Evolutionary conservation across 2,329 filamentous ascomycete genomes (phyloP), one percentile per base, ranked within the genome.

Genomic region (Colletotrichum liriopes): DNA sequence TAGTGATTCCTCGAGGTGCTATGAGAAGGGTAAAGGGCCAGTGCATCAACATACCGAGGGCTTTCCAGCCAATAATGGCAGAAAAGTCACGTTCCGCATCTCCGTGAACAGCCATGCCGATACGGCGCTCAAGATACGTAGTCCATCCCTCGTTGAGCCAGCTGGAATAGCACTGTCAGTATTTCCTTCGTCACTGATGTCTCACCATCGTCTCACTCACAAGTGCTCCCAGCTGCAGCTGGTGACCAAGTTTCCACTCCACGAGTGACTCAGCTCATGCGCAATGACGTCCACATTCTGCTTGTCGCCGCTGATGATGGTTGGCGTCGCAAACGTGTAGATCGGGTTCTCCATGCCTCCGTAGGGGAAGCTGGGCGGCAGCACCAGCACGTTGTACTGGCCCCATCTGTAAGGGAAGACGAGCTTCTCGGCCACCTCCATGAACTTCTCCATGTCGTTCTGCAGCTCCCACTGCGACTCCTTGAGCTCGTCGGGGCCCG

Each of bases 261-360:
- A 98, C 77, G 93, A 91, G 79, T 92, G 90, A 75, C 86, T 88
- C 74, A 93, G 78, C 88, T 91, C 95, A 81, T 98, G 96, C 1
- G 96, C 96, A 82, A 99, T 97, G 26, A 98, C 96, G 80, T 98
- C 96, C 26, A 98, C 91, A 76, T 98, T 98, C 79, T 98, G 93
- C 54, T 93, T 89, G 78, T 96, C 93, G 59, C 96, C 96, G 69
- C 93, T 96, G 79, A 99, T 95, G 76, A 98, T 93, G 45, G 95
- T 97, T 2, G 96, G 96, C 1, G 96, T 98, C 1, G 95, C 96
- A 81, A 97, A 98, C 0, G 96, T 98, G 84, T 93, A 98, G 65
- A 98, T 91, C 0, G 95, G 95, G 80, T 98, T 98, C 82, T 97
- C 95, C 93, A 95, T 95, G 32, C 93, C 93, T 78, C 94, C 94